Conservation (phyloP, 805 yeast species). For the Maudiozyma saulgeensis region DNA sequence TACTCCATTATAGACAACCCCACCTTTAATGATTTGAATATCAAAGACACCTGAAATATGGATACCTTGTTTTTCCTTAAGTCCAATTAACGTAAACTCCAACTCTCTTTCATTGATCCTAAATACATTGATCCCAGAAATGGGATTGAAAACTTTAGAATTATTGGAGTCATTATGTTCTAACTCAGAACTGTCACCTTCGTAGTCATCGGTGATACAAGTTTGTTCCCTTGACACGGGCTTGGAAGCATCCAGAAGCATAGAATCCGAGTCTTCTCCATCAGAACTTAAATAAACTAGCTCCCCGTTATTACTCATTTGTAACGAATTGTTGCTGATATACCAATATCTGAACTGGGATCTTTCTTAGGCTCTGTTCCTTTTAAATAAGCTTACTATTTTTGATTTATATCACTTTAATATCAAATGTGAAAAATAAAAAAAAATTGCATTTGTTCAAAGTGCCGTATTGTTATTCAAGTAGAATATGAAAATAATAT, state of each 20-base stretch:
- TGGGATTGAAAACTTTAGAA: conserved; percentile 6
- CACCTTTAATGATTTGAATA: conserved; percentile 26
- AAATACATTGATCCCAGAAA: conserved; percentile 10
- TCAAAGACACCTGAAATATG: conserved; percentile 22
- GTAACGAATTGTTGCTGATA: too few relatives aligned
- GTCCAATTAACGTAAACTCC: conserved; percentile 12
- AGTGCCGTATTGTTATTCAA: too few relatives aligned
- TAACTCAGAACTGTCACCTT: conserved; percentile 1
- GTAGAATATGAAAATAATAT: background rate
- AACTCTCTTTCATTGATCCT: conserved; percentile 6
- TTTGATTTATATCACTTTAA: too few relatives aligned
- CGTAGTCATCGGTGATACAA: conserved; percentile 10
- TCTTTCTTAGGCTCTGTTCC: too few relatives aligned
- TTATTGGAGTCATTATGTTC: background rate
- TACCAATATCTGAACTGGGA: too few relatives aligned
- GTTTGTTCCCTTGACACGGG: conserved; percentile 11
- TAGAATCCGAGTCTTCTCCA: conserved; percentile 6
- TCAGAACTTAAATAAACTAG: conserved; percentile 5
- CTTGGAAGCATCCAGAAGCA: background rate
- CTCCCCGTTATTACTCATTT: background rate
- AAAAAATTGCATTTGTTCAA: too few relatives aligned
- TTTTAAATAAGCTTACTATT: too few relatives aligned
- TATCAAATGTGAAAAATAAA: too few relatives aligned
- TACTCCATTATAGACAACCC: conserved; percentile 22
- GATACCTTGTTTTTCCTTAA: conserved; percentile 17